phyloP scores from a whole-genome alignment of 805 yeast genomes.

The Komagataella mondaviorum region DNA sequence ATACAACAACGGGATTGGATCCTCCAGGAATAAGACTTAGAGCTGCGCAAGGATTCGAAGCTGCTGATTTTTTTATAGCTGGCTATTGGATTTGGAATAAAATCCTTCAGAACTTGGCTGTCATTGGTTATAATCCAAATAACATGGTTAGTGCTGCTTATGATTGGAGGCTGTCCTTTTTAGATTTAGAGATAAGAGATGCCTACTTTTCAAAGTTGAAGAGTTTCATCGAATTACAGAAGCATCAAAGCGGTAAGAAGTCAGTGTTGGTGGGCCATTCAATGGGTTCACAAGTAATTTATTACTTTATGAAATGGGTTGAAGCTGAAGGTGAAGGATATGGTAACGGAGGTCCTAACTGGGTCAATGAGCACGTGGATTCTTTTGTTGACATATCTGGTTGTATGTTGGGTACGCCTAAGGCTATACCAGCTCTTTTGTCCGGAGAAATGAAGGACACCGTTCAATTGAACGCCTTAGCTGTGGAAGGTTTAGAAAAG shows the following conservation, averaged over 20 bases:
- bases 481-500: slow-evolving; percentile 88
- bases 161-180: slow-evolving; percentile 90
- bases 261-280: slow-evolving; percentile 81
- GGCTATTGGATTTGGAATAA: slow-evolving; percentile 99
- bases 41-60: slow-evolving; percentile 93
- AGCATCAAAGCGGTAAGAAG: slow-evolving; percentile 43
- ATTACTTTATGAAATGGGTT: slow-evolving; percentile 90
- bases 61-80: slow-evolving; percentile 91
- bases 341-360: slow-evolving; percentile 83
- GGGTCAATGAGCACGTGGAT: slow-evolving; percentile 81
- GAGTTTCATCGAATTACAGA: slow-evolving; percentile 51
- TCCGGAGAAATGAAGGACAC: slow-evolving; percentile 99
- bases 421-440: slow-evolving; percentile 80
- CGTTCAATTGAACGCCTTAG: slow-evolving; percentile 82
- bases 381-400: slow-evolving; percentile 85
- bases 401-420: slow-evolving; percentile 86
- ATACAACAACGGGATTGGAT: slow-evolving; percentile 84
- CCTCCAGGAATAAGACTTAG: slow-evolving; percentile 72
- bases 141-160: slow-evolving; percentile 86
- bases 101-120: slow-evolving; percentile 86
- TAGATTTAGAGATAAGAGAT: slow-evolving; percentile 82
- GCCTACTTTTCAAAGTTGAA: slow-evolving; percentile 72
- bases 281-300: slow-evolving; percentile 89
- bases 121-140: slow-evolving; percentile 85
- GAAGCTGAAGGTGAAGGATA: slow-evolving; percentile 69